These are phyloP conservation scores for Hypoxylon sp. DNA, from an alignment of 2,329 filamentous ascomycete species.

Conservation along the genomic window DNA sequence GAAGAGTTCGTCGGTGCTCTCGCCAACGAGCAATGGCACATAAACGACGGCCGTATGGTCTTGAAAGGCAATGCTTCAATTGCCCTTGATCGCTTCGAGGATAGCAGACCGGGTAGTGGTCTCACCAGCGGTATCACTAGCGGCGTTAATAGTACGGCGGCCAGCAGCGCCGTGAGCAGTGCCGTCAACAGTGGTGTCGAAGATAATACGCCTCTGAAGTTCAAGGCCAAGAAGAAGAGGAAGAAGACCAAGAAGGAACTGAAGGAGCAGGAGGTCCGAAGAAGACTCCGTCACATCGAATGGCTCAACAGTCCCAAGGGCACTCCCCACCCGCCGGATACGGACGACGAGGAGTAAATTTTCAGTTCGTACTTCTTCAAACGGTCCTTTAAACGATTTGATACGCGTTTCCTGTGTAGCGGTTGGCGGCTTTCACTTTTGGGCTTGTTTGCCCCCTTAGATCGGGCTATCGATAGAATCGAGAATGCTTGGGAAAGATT, in stretches of 20 bases:
- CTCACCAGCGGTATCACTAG: constrained; percentile 71
- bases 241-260: constrained; percentile 98
- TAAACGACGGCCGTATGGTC: constrained; percentile 87
- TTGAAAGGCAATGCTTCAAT: constrained; percentile 85
- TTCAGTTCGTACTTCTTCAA: background rate
- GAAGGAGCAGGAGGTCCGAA: constrained; percentile 92
- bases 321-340: constrained; percentile 82
- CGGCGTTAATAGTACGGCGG: constrained; percentile 63
- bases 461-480: constrained; percentile 21
- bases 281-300: constrained; percentile 87
- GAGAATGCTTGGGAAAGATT: constrained; percentile 27
- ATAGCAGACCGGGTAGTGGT: constrained; percentile 62
- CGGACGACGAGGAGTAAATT: constrained; percentile 77
- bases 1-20: constrained; percentile 98
- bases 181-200: constrained; percentile 87
- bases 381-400: constrained; percentile 18
- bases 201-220: constrained; percentile 85
- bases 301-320: constrained; percentile 90
- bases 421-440: constrained; percentile 13
- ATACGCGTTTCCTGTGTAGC: constrained; percentile 15
- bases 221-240: constrained; percentile 93
- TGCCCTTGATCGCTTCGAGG: constrained; percentile 87
- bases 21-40: constrained; percentile 96
- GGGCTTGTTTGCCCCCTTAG: constrained; percentile 14
- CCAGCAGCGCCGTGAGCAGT: constrained; percentile 70